Conservation (phyloP, 2,329 filamentous ascomycete species). For the Periconia macrospinosa region DNA sequence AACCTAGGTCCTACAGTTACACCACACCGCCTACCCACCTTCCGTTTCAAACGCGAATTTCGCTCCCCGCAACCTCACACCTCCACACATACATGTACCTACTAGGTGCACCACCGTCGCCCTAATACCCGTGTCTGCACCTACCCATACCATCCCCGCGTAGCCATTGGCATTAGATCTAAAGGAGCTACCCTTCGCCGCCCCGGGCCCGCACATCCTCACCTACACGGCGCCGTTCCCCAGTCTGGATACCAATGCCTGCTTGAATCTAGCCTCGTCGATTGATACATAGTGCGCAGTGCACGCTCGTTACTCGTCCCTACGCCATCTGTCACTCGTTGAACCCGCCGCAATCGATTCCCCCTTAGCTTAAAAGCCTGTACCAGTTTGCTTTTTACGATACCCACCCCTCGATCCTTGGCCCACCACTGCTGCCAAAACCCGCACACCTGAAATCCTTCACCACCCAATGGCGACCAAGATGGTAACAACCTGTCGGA, state of each 20-base stretch:
- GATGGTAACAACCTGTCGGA: conserved; percentile 6
- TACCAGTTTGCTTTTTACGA: neutral
- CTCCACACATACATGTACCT: neutral
- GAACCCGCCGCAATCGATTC: neutral
- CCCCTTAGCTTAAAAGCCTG: neutral
- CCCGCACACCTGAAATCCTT: neutral
- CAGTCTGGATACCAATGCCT: neutral
- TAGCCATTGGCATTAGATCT: no score
- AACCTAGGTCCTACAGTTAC: no score
- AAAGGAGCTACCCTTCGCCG: no score
- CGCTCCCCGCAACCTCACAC: neutral
- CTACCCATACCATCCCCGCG: no score
- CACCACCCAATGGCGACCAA: conserved; percentile 7
- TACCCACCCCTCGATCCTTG: neutral
- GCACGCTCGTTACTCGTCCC: conserved; percentile 8
- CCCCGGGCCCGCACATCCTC: neutral
- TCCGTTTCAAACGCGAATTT: neutral
- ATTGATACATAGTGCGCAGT: neutral
- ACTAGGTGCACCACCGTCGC: no score
- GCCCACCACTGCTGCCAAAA: neutral
- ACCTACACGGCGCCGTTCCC: neutral
- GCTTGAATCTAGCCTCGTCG: conserved; percentile 4
- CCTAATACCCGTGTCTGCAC: neutral
- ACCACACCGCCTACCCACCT: neutral
- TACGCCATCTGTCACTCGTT: neutral